Conservation (phyloP, 495 filamentous ascomycete species). For the Podospora pseudoanserina region DNA sequence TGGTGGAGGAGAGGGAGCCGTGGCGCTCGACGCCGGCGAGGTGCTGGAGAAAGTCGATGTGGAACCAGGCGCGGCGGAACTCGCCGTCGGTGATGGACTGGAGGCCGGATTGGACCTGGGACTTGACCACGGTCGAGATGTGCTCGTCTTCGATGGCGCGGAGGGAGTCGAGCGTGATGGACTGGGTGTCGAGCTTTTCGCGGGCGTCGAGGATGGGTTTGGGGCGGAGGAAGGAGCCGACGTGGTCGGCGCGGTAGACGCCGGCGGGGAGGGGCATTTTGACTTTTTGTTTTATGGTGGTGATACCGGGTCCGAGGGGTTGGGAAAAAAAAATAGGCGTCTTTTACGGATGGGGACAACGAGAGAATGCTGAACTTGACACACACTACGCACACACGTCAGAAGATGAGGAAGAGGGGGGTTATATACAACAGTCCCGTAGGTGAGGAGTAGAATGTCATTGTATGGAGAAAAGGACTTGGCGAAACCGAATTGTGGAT, state of each 20-base stretch:
- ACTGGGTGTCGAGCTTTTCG: conserved; percentile 40
- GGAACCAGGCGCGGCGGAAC: conserved; percentile 55
- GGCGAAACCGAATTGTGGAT: too few relatives aligned
- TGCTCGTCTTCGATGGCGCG: conserved; percentile 60
- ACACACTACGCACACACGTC: too few relatives aligned
- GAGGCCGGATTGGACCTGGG: conserved; percentile 60
- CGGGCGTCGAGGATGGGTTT: conserved; percentile 39
- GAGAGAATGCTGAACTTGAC: too few relatives aligned
- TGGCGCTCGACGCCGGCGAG: conserved; percentile 42
- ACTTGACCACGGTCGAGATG: conserved; percentile 57
- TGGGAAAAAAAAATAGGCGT: not conserved
- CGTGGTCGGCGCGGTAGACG: conserved; percentile 50
- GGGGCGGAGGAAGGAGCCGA: conserved; percentile 46
- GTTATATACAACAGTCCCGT: too few relatives aligned
- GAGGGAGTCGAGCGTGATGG: conserved; percentile 42
- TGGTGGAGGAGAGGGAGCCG: conserved; percentile 42
- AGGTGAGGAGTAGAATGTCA: too few relatives aligned
- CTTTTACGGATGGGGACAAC: not conserved
- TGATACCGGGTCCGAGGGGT: conserved; percentile 4
- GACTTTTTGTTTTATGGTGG: conserved; percentile 1
- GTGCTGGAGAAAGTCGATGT: conserved; percentile 48
- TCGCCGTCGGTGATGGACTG: conserved; percentile 67
- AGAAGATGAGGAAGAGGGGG: too few relatives aligned
- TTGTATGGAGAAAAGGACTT: too few relatives aligned
- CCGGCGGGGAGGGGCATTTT: conserved; percentile 46